phyloP scores from a whole-genome alignment of 2,329 filamentous ascomycete genomes.

The Trichoderma koningii region DNA sequence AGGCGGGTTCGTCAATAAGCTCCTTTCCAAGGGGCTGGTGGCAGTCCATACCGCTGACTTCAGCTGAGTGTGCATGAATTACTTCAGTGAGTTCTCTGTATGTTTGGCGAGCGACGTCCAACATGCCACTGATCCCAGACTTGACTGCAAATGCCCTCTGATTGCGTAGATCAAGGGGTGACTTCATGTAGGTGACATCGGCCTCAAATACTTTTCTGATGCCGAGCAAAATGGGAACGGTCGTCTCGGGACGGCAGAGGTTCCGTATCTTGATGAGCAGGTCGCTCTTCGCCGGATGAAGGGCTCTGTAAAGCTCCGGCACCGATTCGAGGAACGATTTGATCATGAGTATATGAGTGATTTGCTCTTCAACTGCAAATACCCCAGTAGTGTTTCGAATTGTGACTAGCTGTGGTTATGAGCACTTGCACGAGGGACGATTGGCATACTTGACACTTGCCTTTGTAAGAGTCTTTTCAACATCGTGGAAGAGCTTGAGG shows the following conservation, averaged over 20 bases:
- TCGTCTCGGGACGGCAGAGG: slow-evolving; percentile 66
- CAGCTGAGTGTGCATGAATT: slow-evolving; percentile 68
- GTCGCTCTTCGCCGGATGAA: slow-evolving; percentile 63
- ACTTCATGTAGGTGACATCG: slow-evolving; percentile 75
- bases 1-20: neutral
- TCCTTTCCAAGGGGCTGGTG: neutral
- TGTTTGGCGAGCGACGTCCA: slow-evolving; percentile 84
- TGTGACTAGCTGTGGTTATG: slow-evolving; percentile 70
- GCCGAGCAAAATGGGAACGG: slow-evolving; percentile 60
- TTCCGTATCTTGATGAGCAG: slow-evolving; percentile 69
- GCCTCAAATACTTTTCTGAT: slow-evolving; percentile 76
- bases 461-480: slow-evolving; percentile 76
- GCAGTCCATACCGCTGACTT: slow-evolving; percentile 59
- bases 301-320: slow-evolving; percentile 65
- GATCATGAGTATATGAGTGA: slow-evolving; percentile 84
- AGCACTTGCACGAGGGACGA: neutral
- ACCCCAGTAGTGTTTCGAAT: slow-evolving; percentile 67
- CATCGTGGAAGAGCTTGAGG: slow-evolving; percentile 73
- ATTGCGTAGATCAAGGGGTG: slow-evolving; percentile 82
- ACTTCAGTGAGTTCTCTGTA: slow-evolving; percentile 88
- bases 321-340: slow-evolving; percentile 78
- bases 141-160: slow-evolving; percentile 90
- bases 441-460: slow-evolving; percentile 45
- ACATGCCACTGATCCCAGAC: slow-evolving; percentile 77
- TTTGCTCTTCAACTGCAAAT: slow-evolving; percentile 72